These are phyloP conservation scores for Calonectria pauciramosa DNA, from an alignment of 2,329 filamentous ascomycete genomes.

Conservation along the genomic window DNA sequence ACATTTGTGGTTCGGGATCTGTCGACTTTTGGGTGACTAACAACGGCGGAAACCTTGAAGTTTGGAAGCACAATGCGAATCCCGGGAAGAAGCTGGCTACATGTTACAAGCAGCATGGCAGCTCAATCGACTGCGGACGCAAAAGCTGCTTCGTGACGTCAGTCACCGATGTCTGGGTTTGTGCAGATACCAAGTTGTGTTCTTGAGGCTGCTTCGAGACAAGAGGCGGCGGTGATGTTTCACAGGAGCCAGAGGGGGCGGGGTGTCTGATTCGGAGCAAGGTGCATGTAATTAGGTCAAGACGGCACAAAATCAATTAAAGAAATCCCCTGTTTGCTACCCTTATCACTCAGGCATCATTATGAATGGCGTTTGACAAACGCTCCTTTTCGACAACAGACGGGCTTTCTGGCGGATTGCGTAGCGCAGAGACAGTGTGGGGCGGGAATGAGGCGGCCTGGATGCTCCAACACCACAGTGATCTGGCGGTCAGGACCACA, in stretches of 20 bases:
- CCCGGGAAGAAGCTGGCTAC: background rate
- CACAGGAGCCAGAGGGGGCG: background rate
- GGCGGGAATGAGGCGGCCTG: slow-evolving; percentile 18
- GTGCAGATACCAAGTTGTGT: slow-evolving; percentile 10
- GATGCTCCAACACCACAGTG: slow-evolving; percentile 22
- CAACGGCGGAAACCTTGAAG: background rate
- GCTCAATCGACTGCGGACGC: background rate
- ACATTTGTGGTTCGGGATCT: slow-evolving; percentile 6
- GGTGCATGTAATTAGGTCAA: background rate
- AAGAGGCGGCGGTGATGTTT: background rate
- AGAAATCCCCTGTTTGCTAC: background rate
- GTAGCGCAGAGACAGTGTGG: background rate
- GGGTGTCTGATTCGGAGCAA: background rate
- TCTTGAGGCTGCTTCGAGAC: slow-evolving; percentile 4
- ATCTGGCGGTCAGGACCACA: slow-evolving; percentile 16
- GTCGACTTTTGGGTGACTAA: slow-evolving; percentile 14
- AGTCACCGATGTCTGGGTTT: slow-evolving; percentile 12
- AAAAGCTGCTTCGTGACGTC: background rate
- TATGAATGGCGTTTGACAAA: background rate
- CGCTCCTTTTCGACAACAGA: background rate
- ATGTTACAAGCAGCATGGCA: slow-evolving; percentile 15
- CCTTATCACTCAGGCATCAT: background rate
- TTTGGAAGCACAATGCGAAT: slow-evolving; percentile 10
- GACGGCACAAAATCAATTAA: background rate
- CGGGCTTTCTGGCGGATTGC: background rate